These are phyloP conservation scores for Aspergillus diversus DNA, from an alignment of 495 filamentous ascomycete species.

Conservation along the genomic window DNA sequence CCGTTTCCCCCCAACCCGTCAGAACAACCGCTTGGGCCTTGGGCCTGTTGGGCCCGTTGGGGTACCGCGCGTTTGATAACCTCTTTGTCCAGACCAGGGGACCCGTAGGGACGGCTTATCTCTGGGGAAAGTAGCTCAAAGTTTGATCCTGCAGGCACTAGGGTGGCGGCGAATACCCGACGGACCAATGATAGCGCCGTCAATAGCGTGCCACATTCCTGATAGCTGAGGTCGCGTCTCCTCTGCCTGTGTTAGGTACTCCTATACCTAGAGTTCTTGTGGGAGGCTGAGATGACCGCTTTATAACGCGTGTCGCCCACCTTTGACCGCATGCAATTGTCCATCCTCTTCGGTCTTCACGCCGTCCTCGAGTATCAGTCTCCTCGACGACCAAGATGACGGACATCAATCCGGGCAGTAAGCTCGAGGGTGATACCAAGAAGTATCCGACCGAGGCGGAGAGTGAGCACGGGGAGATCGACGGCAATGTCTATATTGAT, in stretches of 20 bases:
- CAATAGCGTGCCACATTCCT: too few relatives aligned
- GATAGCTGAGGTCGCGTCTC: too few relatives aligned
- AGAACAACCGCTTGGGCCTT: too few relatives aligned
- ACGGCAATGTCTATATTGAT: constrained; percentile 8
- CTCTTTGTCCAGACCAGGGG: too few relatives aligned
- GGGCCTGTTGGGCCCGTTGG: neutral
- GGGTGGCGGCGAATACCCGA: neutral
- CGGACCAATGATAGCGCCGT: neutral
- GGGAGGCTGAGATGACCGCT: neutral
- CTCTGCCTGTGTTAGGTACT: too few relatives aligned
- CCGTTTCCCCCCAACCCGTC: too few relatives aligned
- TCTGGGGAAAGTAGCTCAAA: neutral
- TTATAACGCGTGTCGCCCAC: constrained; percentile 2
- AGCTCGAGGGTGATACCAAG: neutral
- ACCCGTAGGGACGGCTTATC: too few relatives aligned
- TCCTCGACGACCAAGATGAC: neutral
- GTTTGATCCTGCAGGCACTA: neutral
- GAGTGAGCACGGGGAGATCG: neutral
- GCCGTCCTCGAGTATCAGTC: neutral
- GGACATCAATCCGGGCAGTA: neutral
- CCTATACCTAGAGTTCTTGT: neutral
- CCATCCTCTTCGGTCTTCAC: neutral
- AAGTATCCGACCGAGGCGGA: neutral
- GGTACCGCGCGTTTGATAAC: neutral
- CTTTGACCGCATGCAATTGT: neutral